Conservation (phyloP, 1,284 basidiomycete species). For the Apiotrichum laibachii region DNA sequence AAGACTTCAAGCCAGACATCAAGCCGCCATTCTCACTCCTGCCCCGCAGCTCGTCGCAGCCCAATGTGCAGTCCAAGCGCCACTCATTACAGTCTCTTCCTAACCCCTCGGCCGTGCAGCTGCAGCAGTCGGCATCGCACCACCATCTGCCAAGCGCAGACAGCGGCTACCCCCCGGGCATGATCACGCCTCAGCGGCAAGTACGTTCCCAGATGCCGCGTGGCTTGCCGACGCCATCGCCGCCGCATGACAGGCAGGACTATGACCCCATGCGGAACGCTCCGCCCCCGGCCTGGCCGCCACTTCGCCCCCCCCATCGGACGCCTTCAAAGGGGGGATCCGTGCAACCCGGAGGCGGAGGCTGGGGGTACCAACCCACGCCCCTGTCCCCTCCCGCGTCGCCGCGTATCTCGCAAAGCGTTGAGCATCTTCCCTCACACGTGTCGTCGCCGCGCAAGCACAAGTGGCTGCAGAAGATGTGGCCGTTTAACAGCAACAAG, state of each 20-base stretch:
- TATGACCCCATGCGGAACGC: background rate
- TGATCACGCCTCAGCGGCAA: background rate
- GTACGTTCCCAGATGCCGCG: background rate
- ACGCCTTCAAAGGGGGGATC: background rate
- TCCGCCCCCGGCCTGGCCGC: background rate
- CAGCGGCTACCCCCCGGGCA: background rate
- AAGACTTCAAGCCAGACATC: background rate
- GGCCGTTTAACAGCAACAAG: slow-evolving; percentile 1
- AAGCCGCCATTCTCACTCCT: background rate
- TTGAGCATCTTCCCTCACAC: background rate
- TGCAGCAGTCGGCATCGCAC: background rate
- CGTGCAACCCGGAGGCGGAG: background rate
- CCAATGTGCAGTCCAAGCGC: background rate
- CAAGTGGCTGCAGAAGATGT: slow-evolving; percentile 4
- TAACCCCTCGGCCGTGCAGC: background rate
- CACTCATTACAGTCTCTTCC: background rate
- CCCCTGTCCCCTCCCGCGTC: background rate
- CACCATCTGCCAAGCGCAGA: background rate
- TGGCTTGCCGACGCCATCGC: background rate
- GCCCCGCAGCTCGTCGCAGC: background rate
- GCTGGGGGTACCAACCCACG: background rate
- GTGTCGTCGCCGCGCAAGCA: background rate
- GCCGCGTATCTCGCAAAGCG: background rate
- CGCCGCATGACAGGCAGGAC: background rate
- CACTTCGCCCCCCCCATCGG: background rate